Percentiles rank a stretch among this genome's conserved stretches.
Evolutionary conservation across 345 rosid species (phyloP).

Genomic region (Citrus cavaleriei): DNA sequence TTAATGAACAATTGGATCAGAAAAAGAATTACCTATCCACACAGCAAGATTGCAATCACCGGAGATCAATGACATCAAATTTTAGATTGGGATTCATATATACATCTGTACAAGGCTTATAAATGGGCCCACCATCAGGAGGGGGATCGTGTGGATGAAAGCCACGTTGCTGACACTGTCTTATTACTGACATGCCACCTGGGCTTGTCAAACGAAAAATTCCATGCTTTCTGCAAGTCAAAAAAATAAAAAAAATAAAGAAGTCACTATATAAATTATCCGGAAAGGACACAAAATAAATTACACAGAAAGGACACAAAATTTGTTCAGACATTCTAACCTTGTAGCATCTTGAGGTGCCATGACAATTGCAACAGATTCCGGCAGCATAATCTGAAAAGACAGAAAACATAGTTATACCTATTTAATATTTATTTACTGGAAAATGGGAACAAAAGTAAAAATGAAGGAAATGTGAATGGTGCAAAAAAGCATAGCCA

Average conservation of each 20-base stretch:
- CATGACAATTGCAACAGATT: conserved; percentile 98
- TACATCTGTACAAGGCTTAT: conserved; percentile 77
- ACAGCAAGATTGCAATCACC: conserved; percentile 33
- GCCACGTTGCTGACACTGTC: conserved; percentile 86
- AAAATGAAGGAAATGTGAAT: background rate
- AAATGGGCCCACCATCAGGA: conserved; percentile 83
- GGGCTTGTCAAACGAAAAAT: conserved; percentile 89
- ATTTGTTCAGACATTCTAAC: conserved; percentile 25
- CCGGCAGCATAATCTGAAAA: conserved; percentile 88
- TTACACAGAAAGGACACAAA: background rate
- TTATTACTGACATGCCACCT: conserved; percentile 88
- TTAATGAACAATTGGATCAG: conserved; percentile 17
- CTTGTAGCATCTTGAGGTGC: conserved; percentile 81
- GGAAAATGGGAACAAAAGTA: background rate
- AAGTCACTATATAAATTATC: background rate
- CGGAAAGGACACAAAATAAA: background rate
- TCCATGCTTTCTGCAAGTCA: conserved; percentile 60
- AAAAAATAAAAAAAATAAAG: background rate
- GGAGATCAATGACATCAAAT: conserved; percentile 85
- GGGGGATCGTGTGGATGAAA: conserved; percentile 83
- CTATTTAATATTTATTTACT: background rate
- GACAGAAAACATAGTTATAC: conserved; percentile 7
- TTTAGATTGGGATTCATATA: conserved; percentile 80
- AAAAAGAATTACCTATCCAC: background rate
- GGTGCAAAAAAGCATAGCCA: background rate